Base-by-base conservation (phyloP, 768 basidiomycete genomes). In the Trametes maxima region DNA sequence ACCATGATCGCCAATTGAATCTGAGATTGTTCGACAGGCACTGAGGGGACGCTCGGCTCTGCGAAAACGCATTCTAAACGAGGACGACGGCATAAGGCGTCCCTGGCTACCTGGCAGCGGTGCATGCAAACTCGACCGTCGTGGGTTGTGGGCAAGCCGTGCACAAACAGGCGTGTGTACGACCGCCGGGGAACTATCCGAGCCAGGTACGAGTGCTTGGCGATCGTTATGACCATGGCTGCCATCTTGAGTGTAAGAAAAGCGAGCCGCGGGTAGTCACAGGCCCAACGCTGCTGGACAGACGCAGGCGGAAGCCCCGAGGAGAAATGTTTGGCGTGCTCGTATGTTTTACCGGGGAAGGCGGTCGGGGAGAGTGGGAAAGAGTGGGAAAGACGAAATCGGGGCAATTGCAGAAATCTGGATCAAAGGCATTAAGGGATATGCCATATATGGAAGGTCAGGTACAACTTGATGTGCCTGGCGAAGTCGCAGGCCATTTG, bases 391-490 rank as follows among this genome's bases (percentile, higher is more conserved):
- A 35, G 48, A 21, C 35, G 49, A 33, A 46, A 43, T 37, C 13
- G 22, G 47, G 59, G 46, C 13, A 58, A 28, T 43, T 13, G 40
- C 40, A 42, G 24, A 54, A 46, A 40, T 58, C 17, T 48, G 53
- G 59, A 28, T 54, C 48, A 45, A 22, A 54, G 14, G 56, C 48
- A 63, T 57, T 54, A 58, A 52, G 25, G 56, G 56, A 62, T 35
- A 40, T 64, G 53, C 62, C 62, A 14, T 28, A 55, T 55, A 28
- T 11, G 62, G 62, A 1, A 8, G 44, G 21, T 53, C 62, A 64
- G 62, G 62, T 55, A 64, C 62, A 40, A 36, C 8, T 17, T 64
- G 62, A 64, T 64, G 62, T 64, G 62, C 62, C 62, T 64, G 62
- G 54, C 47, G 49, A 57, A 63, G 61, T 13, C n/a, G 39, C 28